Percentiles rank a stretch among this genome's conserved stretches.
These are phyloP conservation scores for Termitomyces sp. DNA, from an alignment of 768 basidiomycete species.

Conservation along the genomic window DNA sequence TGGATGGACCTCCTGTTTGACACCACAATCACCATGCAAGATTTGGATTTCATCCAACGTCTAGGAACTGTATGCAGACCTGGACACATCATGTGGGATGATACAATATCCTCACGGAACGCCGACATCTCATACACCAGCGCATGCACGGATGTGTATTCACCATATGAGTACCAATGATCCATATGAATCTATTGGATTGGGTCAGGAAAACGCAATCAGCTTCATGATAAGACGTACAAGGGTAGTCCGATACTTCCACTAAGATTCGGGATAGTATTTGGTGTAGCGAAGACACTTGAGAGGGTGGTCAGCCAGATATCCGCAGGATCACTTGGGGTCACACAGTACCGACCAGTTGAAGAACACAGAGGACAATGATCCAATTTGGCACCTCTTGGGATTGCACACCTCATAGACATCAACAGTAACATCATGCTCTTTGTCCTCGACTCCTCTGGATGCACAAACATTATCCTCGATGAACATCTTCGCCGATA, in stretches of 20 bases:
- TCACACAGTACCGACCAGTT: constrained; percentile 35
- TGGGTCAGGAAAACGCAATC: background rate
- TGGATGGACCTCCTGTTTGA: too few species aligned
- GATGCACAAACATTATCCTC: background rate
- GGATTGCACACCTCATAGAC: background rate
- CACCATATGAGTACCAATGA: constrained; percentile 32
- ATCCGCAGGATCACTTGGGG: background rate
- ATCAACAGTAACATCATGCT: background rate
- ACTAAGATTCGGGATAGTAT: constrained; percentile 25
- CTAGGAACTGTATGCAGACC: too few species aligned
- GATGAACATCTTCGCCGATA: background rate
- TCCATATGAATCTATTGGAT: constrained; percentile 28
- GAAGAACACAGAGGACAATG: constrained; percentile 30
- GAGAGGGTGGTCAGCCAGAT: background rate
- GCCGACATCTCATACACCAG: too few species aligned
- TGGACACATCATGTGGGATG: too few species aligned
- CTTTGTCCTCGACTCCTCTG: background rate
- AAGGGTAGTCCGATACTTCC: constrained; percentile 32
- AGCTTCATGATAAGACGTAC: constrained; percentile 8
- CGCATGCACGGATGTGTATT: too few species aligned
- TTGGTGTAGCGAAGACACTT: constrained; percentile 35
- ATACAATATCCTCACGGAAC: too few species aligned
- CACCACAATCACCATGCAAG: too few species aligned
- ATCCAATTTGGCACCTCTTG: constrained; percentile 21
- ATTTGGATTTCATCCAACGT: too few species aligned